Conservation (phyloP, 768 basidiomycete genomes). For the Daedaleopsis nitida region DNA sequence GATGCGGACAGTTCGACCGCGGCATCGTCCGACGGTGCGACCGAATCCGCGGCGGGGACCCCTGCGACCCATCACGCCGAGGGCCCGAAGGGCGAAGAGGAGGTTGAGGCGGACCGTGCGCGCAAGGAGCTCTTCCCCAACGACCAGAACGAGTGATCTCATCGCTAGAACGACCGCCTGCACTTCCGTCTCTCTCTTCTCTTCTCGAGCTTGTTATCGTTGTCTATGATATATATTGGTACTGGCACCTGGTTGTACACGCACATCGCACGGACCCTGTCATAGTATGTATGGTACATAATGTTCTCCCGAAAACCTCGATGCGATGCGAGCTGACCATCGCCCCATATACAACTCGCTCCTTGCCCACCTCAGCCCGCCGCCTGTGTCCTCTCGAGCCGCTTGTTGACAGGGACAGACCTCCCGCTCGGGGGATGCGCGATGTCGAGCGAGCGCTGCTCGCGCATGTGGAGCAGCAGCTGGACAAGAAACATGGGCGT, state of each 20-base stretch:
- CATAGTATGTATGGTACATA: not conserved
- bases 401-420: constrained; percentile 65
- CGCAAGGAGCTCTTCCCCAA: constrained; percentile 41
- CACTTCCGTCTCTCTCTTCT: not conserved
- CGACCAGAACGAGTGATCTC: constrained; percentile 5
- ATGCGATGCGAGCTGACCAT: not conserved
- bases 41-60: not conserved
- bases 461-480: constrained; percentile 68
- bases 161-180: not conserved
- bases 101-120: constrained; percentile 37
- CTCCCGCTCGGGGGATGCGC: constrained; percentile 50
- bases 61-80: constrained; percentile 15
- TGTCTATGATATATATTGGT: constrained; percentile 7
- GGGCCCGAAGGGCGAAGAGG: constrained; percentile 34
- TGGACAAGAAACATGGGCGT: constrained; percentile 61
- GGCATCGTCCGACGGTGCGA: not conserved
- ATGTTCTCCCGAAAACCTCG: too few species aligned
- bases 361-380: constrained; percentile 17
- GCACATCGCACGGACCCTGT: constrained; percentile 2
- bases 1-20: not conserved
- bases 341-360: too few species aligned
- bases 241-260: constrained; percentile 9
- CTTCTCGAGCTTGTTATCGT: not conserved
- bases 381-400: constrained; percentile 71
- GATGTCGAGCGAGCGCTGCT: constrained; percentile 59